Conservation (phyloP, 176 grass and related monocot species). For the Puccinellia tenuiflora region DNA sequence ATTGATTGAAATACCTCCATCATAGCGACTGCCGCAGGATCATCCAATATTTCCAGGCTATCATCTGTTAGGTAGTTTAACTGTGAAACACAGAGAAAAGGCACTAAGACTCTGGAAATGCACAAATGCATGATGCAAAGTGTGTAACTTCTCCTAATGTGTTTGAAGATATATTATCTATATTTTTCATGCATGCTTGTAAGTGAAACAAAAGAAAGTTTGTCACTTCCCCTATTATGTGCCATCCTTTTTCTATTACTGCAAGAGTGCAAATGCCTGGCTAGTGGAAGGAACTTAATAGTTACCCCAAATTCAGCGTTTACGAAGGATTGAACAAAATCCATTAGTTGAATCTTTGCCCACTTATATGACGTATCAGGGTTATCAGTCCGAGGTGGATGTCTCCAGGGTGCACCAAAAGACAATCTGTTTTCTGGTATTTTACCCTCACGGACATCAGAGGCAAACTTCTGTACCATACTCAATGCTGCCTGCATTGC, state of each 20-base stretch:
- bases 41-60: constrained; percentile 90
- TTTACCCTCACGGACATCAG: constrained; percentile 62
- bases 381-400: constrained; percentile 47
- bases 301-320: constrained; percentile 92
- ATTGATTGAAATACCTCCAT: constrained; percentile 51
- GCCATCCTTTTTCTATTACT: background rate
- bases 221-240: background rate
- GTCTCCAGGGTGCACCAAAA: constrained; percentile 89
- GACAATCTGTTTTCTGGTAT: constrained; percentile 58
- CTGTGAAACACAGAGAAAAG: constrained; percentile 31
- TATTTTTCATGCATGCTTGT: background rate
- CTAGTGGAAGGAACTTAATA: constrained; percentile 9
- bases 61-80: constrained; percentile 89
- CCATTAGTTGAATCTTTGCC: constrained; percentile 95
- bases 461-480: constrained; percentile 80
- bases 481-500: constrained; percentile 75
- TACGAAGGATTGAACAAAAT: constrained; percentile 84
- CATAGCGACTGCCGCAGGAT: constrained; percentile 78
- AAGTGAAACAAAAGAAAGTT: background rate
- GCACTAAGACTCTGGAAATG: background rate
- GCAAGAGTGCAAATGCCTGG: background rate
- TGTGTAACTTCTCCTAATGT: background rate
- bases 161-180: background rate
- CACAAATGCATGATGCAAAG: background rate
- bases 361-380: constrained; percentile 53